Percentiles rank a stretch among this genome's conserved stretches.
phyloP scores from a whole-genome alignment of 768 basidiomycete genomes.

The Nidula microcarpa region DNA sequence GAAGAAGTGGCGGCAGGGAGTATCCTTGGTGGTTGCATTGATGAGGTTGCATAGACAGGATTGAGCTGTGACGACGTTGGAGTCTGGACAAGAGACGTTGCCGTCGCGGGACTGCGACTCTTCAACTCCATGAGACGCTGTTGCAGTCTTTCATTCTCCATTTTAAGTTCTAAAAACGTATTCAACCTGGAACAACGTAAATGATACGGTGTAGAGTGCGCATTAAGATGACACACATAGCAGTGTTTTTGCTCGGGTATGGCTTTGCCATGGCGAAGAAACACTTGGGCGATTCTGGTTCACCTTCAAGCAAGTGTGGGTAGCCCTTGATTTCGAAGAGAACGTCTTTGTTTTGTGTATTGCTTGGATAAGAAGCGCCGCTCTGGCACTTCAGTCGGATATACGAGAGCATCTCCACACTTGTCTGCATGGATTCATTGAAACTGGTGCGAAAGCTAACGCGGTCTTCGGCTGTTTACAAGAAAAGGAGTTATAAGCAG shows the following conservation, averaged over 20 bases:
- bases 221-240: constrained; percentile 42
- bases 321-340: constrained; percentile 73
- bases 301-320: constrained; percentile 42
- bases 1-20: not conserved
- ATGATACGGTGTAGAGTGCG: not conserved
- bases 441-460: constrained; percentile 53
- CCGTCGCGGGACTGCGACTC: constrained; percentile 20
- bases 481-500: constrained; percentile 2
- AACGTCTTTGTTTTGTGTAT: constrained; percentile 34
- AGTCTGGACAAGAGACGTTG: constrained; percentile 15
- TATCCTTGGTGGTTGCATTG: constrained; percentile 14
- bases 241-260: constrained; percentile 69
- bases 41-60: constrained; percentile 34
- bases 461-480: constrained; percentile 52
- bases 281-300: constrained; percentile 39
- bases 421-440: constrained; percentile 47
- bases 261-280: constrained; percentile 77
- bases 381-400: constrained; percentile 55
- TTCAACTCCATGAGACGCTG: constrained; percentile 48
- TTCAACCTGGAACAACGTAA: constrained; percentile 46
- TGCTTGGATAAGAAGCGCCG: constrained; percentile 14
- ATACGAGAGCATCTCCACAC: constrained; percentile 51
- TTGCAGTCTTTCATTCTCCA: constrained; percentile 81
- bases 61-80: constrained; percentile 12
- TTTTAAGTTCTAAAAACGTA: constrained; percentile 77